A percentile compares a stretch with the other conserved stretches of the same genome.
phyloP scores from a whole-genome alignment of 305 asterid genomes.

The Ajuga reptans region DNA sequence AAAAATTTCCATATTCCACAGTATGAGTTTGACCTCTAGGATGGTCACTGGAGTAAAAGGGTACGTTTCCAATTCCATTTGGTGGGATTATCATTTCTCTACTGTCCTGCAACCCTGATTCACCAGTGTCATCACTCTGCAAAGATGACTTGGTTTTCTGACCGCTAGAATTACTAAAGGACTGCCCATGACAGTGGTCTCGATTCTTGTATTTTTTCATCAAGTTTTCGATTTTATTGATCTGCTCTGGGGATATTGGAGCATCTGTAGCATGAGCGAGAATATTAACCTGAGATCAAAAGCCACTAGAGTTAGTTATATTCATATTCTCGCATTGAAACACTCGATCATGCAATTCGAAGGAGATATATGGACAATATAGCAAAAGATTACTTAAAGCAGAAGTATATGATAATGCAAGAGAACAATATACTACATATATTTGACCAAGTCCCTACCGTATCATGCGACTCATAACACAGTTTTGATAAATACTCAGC shows the following conservation, averaged over 20 bases:
- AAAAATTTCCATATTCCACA: conserved; percentile 37
- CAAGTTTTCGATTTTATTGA: conserved; percentile 45
- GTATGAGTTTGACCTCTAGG: conserved; percentile 28
- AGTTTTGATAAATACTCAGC: conserved; percentile 64
- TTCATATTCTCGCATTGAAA: neutral
- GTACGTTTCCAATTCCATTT: conserved; percentile 45
- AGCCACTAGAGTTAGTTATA: conserved; percentile 25
- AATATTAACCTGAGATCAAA: conserved; percentile 71
- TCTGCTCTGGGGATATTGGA: conserved; percentile 60
- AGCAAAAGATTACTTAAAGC: conserved; percentile 6
- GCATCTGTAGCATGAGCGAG: conserved; percentile 82
- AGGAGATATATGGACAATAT: neutral
- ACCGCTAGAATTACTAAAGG: conserved; percentile 46
- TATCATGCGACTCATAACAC: conserved; percentile 73
- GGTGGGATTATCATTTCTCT: conserved; percentile 40
- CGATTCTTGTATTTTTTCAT: conserved; percentile 46
- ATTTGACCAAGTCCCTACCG: conserved; percentile 42
- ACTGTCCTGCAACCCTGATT: conserved; percentile 58
- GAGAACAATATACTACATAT: conserved; percentile 7
- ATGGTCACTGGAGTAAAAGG: conserved; percentile 40
- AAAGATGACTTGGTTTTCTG: conserved; percentile 66
- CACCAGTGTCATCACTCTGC: conserved; percentile 68
- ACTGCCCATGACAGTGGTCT: conserved; percentile 35
- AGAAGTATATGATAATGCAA: conserved; percentile 3
- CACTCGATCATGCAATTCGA: neutral